A percentile compares a stretch with the other conserved stretches of the same genome.
phyloP scores from a whole-genome alignment of 768 basidiomycete genomes.

The Rhodotorula toruloides region DNA sequence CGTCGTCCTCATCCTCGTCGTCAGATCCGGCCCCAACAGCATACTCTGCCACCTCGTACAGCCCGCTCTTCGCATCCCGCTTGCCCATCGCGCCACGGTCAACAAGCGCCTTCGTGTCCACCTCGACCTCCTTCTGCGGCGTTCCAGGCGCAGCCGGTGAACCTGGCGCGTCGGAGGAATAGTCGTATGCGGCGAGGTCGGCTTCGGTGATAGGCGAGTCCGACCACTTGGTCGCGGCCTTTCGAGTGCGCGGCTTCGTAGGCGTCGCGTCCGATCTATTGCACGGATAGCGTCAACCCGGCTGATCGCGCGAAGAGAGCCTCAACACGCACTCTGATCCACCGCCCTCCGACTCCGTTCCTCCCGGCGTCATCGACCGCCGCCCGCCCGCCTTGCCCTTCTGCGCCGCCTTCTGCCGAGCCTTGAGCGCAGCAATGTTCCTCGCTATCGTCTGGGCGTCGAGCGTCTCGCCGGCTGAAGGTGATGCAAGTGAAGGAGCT shows the following conservation, averaged over 20 bases:
- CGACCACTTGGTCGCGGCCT: constrained; percentile 86
- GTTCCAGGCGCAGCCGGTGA: constrained; percentile 31
- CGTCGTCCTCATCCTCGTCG: constrained; percentile 38
- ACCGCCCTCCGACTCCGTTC: constrained; percentile 26
- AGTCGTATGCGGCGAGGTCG: constrained; percentile 92
- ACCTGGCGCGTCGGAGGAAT: constrained; percentile 58
- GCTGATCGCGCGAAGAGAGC: not conserved
- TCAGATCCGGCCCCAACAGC: constrained; percentile 54
- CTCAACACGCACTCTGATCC: constrained; percentile 26
- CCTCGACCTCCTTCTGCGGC: not conserved
- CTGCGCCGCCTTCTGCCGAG: constrained; percentile 58
- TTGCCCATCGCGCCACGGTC: constrained; percentile 62
- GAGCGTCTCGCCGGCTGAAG: not conserved
- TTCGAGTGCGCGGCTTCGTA: constrained; percentile 55
- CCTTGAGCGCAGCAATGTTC: constrained; percentile 86
- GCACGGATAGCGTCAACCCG: no score
- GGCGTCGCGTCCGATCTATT: constrained; percentile 29
- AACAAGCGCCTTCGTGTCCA: constrained; percentile 25
- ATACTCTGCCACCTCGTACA: constrained; percentile 77
- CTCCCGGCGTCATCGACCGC: constrained; percentile 29
- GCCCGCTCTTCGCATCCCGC: constrained; percentile 58
- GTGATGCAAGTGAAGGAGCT: not conserved
- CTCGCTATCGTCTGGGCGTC: constrained; percentile 88
- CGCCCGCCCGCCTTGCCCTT: constrained; percentile 50
- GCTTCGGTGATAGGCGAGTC: constrained; percentile 69